These are phyloP conservation scores for Tylopilus orsonianus DNA, from an alignment of 1,284 basidiomycete genomes.

Conservation along the genomic window DNA sequence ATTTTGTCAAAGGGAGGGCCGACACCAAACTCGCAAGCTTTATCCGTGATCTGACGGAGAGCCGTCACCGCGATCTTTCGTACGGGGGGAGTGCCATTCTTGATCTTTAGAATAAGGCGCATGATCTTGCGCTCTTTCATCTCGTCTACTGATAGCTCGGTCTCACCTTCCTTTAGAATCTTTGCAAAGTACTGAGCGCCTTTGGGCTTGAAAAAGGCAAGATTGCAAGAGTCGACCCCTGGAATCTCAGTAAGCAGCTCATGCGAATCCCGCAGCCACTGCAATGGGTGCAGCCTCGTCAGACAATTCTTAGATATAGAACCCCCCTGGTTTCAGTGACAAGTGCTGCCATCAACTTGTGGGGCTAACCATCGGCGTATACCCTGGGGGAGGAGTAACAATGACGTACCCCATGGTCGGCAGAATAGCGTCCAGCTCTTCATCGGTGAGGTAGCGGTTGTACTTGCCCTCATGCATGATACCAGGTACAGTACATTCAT, in stretches of 20 bases:
- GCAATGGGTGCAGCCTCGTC: constrained; percentile 85
- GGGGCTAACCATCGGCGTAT: constrained; percentile 83
- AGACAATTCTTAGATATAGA: constrained; percentile 95
- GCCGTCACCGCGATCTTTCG: constrained; percentile 99
- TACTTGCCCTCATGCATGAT: constrained; percentile 89
- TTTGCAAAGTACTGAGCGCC: constrained; percentile 98
- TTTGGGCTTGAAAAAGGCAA: constrained; percentile 98
- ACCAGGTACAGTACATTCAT: constrained; percentile 85
- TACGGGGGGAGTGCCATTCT: constrained; percentile 98
- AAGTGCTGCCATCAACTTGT: constrained; percentile 75
- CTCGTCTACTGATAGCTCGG: constrained; percentile 92
- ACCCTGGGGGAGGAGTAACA: constrained; percentile 92
- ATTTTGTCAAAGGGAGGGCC: constrained; percentile 99
- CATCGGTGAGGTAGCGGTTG: constrained; percentile 92
- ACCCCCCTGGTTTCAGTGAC: constrained; percentile 78
- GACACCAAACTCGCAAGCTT: constrained; percentile 97
- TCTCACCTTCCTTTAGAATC: constrained; percentile 93
- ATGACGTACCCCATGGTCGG: constrained; percentile 88
- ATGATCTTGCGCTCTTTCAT: constrained; percentile 99
- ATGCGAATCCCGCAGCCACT: constrained; percentile 84
- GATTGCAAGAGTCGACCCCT: constrained; percentile 93
- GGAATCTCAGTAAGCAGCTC: constrained; percentile 99
- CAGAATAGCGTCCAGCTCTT: constrained; percentile 91
- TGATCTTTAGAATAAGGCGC: constrained; percentile 99
- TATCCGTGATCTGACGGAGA: constrained; percentile 98